Conservation (phyloP, 169 alveolate species). For the Babesia gibsoni region DNA sequence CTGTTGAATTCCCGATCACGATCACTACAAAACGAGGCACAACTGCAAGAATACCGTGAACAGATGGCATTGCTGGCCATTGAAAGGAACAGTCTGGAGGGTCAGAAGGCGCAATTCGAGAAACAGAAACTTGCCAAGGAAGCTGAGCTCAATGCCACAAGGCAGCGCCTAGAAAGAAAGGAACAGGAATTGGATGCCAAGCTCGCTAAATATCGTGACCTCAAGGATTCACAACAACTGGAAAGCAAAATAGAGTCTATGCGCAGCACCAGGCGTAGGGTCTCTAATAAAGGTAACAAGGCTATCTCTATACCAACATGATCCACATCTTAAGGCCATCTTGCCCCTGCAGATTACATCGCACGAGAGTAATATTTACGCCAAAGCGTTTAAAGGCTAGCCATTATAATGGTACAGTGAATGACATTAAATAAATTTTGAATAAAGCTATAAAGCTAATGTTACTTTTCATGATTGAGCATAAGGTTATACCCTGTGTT, state of each 20-base stretch:
- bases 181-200: slow-evolving; percentile 51
- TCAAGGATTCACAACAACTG: slow-evolving; percentile 25
- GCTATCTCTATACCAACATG: slow-evolving; percentile 25
- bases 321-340: not conserved
- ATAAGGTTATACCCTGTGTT: not conserved
- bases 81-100: slow-evolving; percentile 63
- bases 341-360: not conserved
- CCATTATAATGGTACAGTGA: too few relatives aligned
- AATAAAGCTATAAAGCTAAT: too few relatives aligned
- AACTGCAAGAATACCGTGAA: slow-evolving; percentile 47
- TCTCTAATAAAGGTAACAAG: not conserved
- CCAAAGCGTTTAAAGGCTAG: too few relatives aligned
- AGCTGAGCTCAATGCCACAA: slow-evolving; percentile 51
- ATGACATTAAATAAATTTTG: too few relatives aligned
- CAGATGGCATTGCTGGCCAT: slow-evolving; percentile 61
- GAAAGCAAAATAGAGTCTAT: slow-evolving; percentile 15
- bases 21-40: slow-evolving; percentile 29
- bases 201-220: slow-evolving; percentile 3
- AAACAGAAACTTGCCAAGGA: slow-evolving; percentile 35
- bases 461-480: too few relatives aligned
- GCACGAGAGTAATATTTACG: not conserved
- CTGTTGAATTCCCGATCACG: slow-evolving; percentile 13
- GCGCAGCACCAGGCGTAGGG: not conserved
- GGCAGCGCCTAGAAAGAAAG: slow-evolving; percentile 41
- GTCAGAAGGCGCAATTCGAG: slow-evolving; percentile 62